Evolutionary conservation across 257 asterid genomes (phyloP).

Genomic region (Cinchona pubescens): DNA sequence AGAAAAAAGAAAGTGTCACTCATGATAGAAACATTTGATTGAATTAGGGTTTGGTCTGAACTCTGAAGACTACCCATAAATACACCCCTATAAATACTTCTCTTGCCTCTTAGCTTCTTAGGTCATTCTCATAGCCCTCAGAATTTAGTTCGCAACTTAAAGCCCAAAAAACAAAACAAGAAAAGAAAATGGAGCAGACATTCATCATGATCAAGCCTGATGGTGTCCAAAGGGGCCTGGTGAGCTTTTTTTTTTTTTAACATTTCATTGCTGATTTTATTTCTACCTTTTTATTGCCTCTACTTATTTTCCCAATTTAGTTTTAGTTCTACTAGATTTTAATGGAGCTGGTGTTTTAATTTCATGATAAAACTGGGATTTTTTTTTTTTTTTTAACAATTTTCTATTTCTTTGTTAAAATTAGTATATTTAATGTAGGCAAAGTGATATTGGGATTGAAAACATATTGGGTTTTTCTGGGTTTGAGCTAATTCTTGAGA

Average conservation of each 20-base stretch:
- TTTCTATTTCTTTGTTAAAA: not conserved
- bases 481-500: not conserved
- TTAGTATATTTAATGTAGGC: not conserved
- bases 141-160: no score
- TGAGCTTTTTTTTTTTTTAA: conserved; percentile 20
- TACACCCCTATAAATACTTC: conserved; percentile 8
- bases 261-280: not conserved
- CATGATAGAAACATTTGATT: not conserved
- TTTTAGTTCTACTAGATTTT: not conserved
- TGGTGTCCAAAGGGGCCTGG: conserved; percentile 97
- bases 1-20: not conserved
- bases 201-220: conserved; percentile 99
- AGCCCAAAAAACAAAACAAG: not conserved
- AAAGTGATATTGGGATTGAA: not conserved
- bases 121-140: not conserved
- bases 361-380: no score
- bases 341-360: no score
- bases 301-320: not conserved
- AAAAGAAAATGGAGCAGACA: conserved; percentile 74
- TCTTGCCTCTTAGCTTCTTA: not conserved
- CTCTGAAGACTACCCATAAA: no score
- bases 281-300: not conserved
- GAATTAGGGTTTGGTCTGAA: conserved; percentile 15
- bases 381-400: not conserved
- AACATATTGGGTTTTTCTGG: not conserved